These are phyloP conservation scores for Ganoderma leucocontextum DNA, from an alignment of 1,284 basidiomycete species.

Conservation along the genomic window DNA sequence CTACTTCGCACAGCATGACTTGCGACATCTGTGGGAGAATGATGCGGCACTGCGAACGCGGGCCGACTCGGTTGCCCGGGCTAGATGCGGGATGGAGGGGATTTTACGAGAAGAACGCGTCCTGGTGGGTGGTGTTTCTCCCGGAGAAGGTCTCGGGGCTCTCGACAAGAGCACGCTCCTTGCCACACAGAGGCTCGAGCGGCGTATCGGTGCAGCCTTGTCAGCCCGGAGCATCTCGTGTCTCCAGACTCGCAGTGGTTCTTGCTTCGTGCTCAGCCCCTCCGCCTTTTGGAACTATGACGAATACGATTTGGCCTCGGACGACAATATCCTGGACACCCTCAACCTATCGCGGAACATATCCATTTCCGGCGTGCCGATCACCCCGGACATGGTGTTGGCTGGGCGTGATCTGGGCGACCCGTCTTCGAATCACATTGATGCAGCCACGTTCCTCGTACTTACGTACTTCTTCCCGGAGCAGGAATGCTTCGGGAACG, in stretches of 20 bases:
- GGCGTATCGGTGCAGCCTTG: constrained; percentile 57
- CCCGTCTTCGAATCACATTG: constrained; percentile 56
- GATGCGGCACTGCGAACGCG: constrained; percentile 66
- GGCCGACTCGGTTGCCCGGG: constrained; percentile 75
- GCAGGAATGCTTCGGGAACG: constrained; percentile 68
- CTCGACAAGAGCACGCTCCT: constrained; percentile 67
- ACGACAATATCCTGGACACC: constrained; percentile 65
- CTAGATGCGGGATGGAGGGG: constrained; percentile 74
- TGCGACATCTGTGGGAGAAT: constrained; percentile 74
- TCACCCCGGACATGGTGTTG: constrained; percentile 78
- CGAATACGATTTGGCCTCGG: constrained; percentile 56
- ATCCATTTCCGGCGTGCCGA: constrained; percentile 63
- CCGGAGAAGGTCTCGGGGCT: constrained; percentile 59
- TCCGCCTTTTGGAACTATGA: constrained; percentile 78
- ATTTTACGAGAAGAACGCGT: constrained; percentile 85
- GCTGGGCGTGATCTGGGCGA: constrained; percentile 71
- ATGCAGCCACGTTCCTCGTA: constrained; percentile 74
- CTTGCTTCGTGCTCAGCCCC: constrained; percentile 77
- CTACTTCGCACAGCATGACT: constrained; percentile 64
- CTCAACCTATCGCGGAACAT: constrained; percentile 60
- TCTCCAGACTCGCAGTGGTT: constrained; percentile 54
- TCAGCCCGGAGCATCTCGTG: constrained; percentile 55
- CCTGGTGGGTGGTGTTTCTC: constrained; percentile 65
- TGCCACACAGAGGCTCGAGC: constrained; percentile 71
- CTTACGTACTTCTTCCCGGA: constrained; percentile 84